These are phyloP conservation scores for Lactarius tabidus DNA, from an alignment of 768 basidiomycete species.

Conservation along the genomic window DNA sequence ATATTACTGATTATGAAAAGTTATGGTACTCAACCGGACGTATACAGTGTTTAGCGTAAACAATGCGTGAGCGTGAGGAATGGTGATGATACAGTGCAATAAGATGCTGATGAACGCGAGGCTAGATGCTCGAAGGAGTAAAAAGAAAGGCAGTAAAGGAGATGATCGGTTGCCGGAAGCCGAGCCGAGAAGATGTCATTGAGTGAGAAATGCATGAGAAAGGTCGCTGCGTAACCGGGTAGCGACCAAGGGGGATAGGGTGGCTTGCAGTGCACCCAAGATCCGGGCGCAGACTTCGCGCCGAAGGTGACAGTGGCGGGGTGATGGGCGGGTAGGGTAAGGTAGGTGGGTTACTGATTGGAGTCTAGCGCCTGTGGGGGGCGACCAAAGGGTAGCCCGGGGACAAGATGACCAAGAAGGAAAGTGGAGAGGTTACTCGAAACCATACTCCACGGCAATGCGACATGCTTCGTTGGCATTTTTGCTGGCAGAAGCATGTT, in stretches of 20 bases:
- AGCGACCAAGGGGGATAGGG: slow-evolving; percentile 9
- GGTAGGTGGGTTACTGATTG: not conserved
- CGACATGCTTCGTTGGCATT: slow-evolving; percentile 64
- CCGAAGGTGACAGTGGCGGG: not conserved
- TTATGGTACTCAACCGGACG: slow-evolving; percentile 13
- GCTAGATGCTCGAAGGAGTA: slow-evolving; percentile 22
- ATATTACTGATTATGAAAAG: slow-evolving; percentile 18
- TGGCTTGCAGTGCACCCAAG: not conserved
- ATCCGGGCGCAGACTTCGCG: not conserved
- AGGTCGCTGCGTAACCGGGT: slow-evolving; percentile 12
- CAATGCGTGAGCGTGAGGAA: slow-evolving; percentile 21
- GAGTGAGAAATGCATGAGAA: not conserved
- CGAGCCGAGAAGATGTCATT: slow-evolving; percentile 20
- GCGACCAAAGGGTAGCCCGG: not conserved
- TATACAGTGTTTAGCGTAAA: slow-evolving; percentile 24
- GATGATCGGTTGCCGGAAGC: slow-evolving; percentile 17
- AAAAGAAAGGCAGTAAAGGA: slow-evolving; percentile 6
- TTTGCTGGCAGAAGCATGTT: slow-evolving; percentile 50
- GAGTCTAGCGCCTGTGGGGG: not conserved
- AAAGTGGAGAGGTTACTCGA: slow-evolving; percentile 43
- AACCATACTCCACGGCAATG: slow-evolving; percentile 68
- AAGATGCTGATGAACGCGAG: slow-evolving; percentile 17
- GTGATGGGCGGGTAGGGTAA: not conserved
- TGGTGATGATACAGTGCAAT: slow-evolving; percentile 24
- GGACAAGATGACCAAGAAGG: not conserved